These are phyloP conservation scores for Purshia tridentata DNA, from an alignment of 306 rosid genomes.

Conservation along the genomic window DNA sequence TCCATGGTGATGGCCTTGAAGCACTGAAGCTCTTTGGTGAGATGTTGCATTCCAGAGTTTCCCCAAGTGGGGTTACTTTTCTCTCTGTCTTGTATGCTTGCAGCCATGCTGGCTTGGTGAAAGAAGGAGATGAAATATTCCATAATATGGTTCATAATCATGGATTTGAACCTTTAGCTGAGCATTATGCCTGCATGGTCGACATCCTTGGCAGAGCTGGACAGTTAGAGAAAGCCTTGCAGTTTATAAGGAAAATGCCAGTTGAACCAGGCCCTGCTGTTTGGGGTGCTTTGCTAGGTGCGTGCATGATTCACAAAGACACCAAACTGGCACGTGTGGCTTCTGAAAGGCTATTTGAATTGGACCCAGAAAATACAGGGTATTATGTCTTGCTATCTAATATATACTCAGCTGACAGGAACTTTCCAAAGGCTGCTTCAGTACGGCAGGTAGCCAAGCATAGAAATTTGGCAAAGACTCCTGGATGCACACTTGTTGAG, in stretches of 20 bases:
- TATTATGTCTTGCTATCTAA: constrained; percentile 84
- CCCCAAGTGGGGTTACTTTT: constrained; percentile 74
- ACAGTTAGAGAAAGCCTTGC: constrained; percentile 66
- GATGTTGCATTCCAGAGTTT: constrained; percentile 58
- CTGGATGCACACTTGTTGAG: constrained; percentile 93
- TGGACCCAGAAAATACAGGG: constrained; percentile 73
- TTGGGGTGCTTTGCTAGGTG: constrained; percentile 93
- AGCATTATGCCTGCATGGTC: constrained; percentile 98
- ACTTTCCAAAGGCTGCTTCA: constrained; percentile 90
- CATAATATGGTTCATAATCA: constrained; percentile 63
- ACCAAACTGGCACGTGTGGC: constrained; percentile 65
- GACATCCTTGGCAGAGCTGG: constrained; percentile 95
- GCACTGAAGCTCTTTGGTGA: constrained; percentile 69
- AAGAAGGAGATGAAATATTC: constrained; percentile 74
- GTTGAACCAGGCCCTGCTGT: constrained; percentile 81
- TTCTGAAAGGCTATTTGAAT: constrained; percentile 74
- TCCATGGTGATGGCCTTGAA: constrained; percentile 83
- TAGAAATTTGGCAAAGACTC: constrained; percentile 75
- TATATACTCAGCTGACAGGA: constrained; percentile 73
- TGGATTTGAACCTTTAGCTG: constrained; percentile 61
- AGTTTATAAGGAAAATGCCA: constrained; percentile 72
- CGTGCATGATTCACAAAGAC: constrained; percentile 87
- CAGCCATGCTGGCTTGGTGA: constrained; percentile 91
- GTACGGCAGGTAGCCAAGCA: constrained; percentile 65
- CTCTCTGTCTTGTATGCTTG: constrained; percentile 85